phyloP scores from a whole-genome alignment of 352 stramenopile genomes.

The Pythium vanterpoolii region DNA sequence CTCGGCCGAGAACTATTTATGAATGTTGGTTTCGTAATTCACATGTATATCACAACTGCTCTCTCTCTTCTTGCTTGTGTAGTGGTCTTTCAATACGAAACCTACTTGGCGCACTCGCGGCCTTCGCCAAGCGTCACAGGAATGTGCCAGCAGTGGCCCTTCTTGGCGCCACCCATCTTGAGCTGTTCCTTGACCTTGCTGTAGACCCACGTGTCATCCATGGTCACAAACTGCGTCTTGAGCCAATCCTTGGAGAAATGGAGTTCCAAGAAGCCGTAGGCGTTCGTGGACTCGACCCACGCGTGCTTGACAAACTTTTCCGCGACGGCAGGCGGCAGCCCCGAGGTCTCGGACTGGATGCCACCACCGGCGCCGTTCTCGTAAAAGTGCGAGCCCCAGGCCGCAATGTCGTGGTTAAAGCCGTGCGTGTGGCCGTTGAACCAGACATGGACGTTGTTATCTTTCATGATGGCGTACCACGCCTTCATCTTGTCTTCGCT shows the following conservation, averaged over 20 bases:
- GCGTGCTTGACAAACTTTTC: conserved; percentile 79
- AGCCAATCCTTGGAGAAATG: conserved; percentile 85
- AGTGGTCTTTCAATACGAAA: background rate
- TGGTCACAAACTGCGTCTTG: conserved; percentile 80
- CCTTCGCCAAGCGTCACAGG: conserved; percentile 63
- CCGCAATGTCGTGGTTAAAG: conserved; percentile 85
- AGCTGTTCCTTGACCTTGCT: conserved; percentile 74
- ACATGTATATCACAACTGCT: background rate
- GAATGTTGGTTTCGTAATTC: background rate
- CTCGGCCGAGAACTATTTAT: conserved; percentile 13
- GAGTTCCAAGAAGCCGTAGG: conserved; percentile 85
- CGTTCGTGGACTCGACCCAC: conserved; percentile 76
- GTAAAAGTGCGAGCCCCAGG: conserved; percentile 86
- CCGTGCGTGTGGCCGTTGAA: conserved; percentile 85
- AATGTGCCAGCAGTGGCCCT: conserved; percentile 84
- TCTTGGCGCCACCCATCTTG: conserved; percentile 72
- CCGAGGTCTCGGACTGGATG: conserved; percentile 84
- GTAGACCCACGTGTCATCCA: conserved; percentile 78
- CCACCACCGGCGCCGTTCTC: conserved; percentile 84
- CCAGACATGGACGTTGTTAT: conserved; percentile 72
- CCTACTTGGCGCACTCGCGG: conserved; percentile 48
- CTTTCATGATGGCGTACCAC: conserved; percentile 84
- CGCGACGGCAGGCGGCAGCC: conserved; percentile 58
- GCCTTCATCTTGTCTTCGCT: conserved; percentile 86
- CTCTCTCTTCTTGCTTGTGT: background rate